Percentiles rank a stretch among this genome's conserved stretches.
These are phyloP conservation scores for Xylaria sp. DNA, from an alignment of 2,329 filamentous ascomycete species.

Conservation along the genomic window DNA sequence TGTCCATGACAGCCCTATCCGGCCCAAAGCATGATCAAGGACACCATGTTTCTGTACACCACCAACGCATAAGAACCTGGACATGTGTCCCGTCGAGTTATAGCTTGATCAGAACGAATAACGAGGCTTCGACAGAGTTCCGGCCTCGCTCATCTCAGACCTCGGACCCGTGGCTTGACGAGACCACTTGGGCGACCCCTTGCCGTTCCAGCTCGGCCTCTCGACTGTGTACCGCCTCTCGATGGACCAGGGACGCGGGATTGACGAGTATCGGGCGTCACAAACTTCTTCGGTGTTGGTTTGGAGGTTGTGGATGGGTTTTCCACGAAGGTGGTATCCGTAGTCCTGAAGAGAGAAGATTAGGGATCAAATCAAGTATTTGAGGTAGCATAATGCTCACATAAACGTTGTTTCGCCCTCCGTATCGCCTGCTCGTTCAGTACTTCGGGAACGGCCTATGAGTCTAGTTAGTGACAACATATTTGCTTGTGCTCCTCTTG, in stretches of 20 bases:
- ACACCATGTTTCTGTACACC: not conserved
- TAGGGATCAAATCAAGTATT: constrained; percentile 26
- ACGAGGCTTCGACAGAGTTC: not conserved
- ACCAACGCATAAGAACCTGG: not conserved
- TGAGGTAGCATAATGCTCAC: constrained; percentile 48
- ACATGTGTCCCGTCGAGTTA: not conserved
- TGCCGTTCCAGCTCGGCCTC: constrained; percentile 40
- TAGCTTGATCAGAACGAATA: not conserved
- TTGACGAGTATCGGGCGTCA: constrained; percentile 46
- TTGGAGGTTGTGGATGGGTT: constrained; percentile 68
- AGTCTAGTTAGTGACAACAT: not conserved
- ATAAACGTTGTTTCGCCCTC: constrained; percentile 84
- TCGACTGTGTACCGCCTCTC: constrained; percentile 42
- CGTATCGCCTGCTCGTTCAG: constrained; percentile 39
- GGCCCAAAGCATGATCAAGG: not conserved
- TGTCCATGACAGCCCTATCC: not conserved
- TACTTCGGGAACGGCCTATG: constrained; percentile 33
- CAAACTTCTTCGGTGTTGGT: constrained; percentile 48
- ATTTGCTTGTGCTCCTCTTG: constrained; percentile 2
- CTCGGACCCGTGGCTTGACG: constrained; percentile 49
- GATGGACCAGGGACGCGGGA: constrained; percentile 52
- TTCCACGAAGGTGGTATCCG: constrained; percentile 88
- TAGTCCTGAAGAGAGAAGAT: constrained; percentile 63
- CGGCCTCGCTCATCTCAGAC: constrained; percentile 43
- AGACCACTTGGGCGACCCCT: constrained; percentile 51